Base-by-base conservation (phyloP, 2,329 filamentous ascomycete genomes). In the Epichloe gansuensis region DNA sequence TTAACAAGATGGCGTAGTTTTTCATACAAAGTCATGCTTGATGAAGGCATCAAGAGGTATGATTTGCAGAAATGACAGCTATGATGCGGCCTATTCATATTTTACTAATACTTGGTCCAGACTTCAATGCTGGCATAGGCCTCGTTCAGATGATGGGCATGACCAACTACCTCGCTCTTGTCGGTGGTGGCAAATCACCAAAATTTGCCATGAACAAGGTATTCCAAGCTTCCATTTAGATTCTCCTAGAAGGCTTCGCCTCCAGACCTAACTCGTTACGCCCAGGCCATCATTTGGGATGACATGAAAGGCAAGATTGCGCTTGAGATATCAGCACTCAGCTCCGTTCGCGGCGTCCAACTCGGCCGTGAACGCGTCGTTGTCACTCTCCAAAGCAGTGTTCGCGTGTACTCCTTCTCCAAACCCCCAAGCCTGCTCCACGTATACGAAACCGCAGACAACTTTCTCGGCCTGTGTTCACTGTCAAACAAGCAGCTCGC, bases 161-260 rank as follows among this genome's bases (percentile, higher is more conserved):
- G 59, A 83, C 87, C 50, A 90, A 91, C 69, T 95, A 90, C 66
- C 75, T 96, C 38, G 91, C 88, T 31, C 77, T 97, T 9, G 89
- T 96, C 51, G 90, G 90, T 57, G 91, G 91, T 59, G 89, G 93
- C 47, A 85, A 80, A 60, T 81, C 83, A 54, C 89, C 90, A 50
- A 91, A 91, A 63, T 93, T 89, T 61, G 83, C 89, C 13, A 85
- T 85, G 64, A 94, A 90, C 69, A 95, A 94, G 74, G 87, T 83
- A 60, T 44, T 49, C 23, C 48, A 9, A 36, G 15, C 50, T 12
- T 4, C 13, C 34, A 12, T 2, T 27, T 36, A 17, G 27, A 23
- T 8, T 40, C 13, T 31, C n/a, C 17, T 13, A 36, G 40, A 31
- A 31, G 5, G 8, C 17, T n/a, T n/a, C n/a, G 5, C 36, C 13